phyloP scores from a whole-genome alignment of 345 rosid genomes.

The Citropsis articulata region DNA sequence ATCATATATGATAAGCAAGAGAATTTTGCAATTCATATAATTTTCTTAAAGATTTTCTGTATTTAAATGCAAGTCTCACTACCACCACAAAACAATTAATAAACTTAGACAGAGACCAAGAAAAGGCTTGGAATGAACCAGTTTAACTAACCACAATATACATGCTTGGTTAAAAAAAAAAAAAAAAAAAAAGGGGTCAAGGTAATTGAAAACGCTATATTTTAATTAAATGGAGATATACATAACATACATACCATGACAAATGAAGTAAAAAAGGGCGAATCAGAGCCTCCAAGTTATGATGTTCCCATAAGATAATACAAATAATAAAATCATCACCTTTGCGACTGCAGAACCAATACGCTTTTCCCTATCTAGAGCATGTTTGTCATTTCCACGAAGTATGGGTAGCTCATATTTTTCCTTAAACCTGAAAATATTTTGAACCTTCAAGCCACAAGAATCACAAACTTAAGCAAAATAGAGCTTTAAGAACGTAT shows the following conservation, averaged over 20 bases:
- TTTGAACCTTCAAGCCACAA: slow-evolving; percentile 16
- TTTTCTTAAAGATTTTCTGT: not conserved
- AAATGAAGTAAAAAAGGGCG: not conserved
- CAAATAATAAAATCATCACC: slow-evolving; percentile 42
- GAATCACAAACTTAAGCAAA: slow-evolving; percentile 20
- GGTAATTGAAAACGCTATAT: not conserved
- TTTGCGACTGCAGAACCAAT: slow-evolving; percentile 89
- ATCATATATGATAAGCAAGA: not conserved
- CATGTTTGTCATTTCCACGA: slow-evolving; percentile 89
- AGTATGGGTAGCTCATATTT: slow-evolving; percentile 72
- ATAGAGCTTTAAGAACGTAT: slow-evolving; percentile 14
- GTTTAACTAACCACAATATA: not conserved
- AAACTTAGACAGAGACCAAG: not conserved
- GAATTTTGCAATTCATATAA: not conserved
- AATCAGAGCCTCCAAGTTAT: not conserved
- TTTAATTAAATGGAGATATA: not conserved
- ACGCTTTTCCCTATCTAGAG: slow-evolving; percentile 84
- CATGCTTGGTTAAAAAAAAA: not conserved
- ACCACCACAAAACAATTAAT: not conserved
- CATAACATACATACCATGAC: not conserved
- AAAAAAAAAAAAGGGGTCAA: not conserved
- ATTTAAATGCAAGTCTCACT: not conserved
- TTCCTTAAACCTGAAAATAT: slow-evolving; percentile 71
- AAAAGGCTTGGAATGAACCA: not conserved
- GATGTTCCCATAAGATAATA: not conserved